Evolutionary conservation across 2,329 filamentous ascomycete species (phyloP), one percentile per base, ranked within the genome.

Genomic region (Aspergillus costaricaensis): DNA sequence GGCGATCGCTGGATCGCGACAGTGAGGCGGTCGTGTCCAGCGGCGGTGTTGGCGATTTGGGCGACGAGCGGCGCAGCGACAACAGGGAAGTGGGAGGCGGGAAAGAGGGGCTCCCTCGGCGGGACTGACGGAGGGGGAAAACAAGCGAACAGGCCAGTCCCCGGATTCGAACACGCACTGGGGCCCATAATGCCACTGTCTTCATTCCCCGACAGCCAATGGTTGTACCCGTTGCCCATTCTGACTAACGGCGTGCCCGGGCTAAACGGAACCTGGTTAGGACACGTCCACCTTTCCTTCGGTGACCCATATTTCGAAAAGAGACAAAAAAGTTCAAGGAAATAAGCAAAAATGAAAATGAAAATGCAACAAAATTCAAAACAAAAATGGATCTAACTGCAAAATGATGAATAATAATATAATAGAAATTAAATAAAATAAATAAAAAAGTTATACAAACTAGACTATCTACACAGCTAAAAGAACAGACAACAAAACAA

Each of bases 1-100:
- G 64, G 62, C 64, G 67, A 68, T 68, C 63, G 64, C 62, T 65
- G 62, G 61, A 62, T 65, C 60, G 65, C 58, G 63, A 67, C 60
- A 67, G 66, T 68, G 65, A 67, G 65, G 68, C 67, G 67, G 65
- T 63, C 64, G 63, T 64, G 64, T 61, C 41, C 62, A 63, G 60
- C 53, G 60, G 60, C 61, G 48, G 55, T 61, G 55, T 62, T 67
- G 60, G 65, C 63, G 41, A 55, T 58, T 44, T 60, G 58, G 64
- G 64, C 60, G 43, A 62, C 62, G 41, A 58, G 59, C 49, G 61
- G 54, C 52, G 54, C 53, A 61, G 59, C 57, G 59, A 61, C 53
- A 57, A 50, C 47, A 60, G 41, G 48, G 57, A 61, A 60, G 52
- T 58, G 55, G 51, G 55, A 58, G 52, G 58, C 58, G 58, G 53